These are phyloP conservation scores for Trichoderma polysporum DNA, from an alignment of 2,329 filamentous ascomycete genomes.

Conservation along the genomic window DNA sequence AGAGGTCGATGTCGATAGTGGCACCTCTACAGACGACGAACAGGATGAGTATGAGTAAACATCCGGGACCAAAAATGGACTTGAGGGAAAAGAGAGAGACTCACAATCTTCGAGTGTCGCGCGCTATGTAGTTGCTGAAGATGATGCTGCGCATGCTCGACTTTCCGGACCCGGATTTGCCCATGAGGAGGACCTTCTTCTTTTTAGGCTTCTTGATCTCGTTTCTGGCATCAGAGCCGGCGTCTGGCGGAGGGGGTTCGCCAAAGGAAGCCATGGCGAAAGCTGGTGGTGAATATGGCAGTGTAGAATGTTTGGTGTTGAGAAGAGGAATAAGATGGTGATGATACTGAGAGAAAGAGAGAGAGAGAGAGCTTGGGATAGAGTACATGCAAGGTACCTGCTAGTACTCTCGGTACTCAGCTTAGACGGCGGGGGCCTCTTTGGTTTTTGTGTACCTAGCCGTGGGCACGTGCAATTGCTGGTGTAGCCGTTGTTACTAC, in stretches of 20 bases:
- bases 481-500: not conserved
- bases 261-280: slow-evolving; percentile 35
- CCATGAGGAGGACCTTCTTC: slow-evolving; percentile 87
- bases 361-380: not conserved
- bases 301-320: not conserved
- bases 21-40: slow-evolving; percentile 63
- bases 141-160: slow-evolving; percentile 99
- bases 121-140: slow-evolving; percentile 97
- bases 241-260: slow-evolving; percentile 33
- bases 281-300: not conserved
- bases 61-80: not conserved
- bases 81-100: slow-evolving; percentile 25
- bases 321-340: not conserved
- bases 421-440: not conserved
- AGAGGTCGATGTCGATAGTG: slow-evolving; percentile 97
- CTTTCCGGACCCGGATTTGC: slow-evolving; percentile 95
- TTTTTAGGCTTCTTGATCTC: slow-evolving; percentile 72
- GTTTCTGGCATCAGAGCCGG: slow-evolving; percentile 40
- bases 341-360: not conserved
- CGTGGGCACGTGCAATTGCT: slow-evolving; percentile 9
- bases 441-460: not conserved
- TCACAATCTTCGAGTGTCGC: slow-evolving; percentile 82
- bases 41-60: not conserved
- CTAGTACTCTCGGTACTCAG: not conserved
- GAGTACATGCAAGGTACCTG: slow-evolving; percentile 15